Conservation (phyloP, 805 yeast species). For the Pichia californica region DNA sequence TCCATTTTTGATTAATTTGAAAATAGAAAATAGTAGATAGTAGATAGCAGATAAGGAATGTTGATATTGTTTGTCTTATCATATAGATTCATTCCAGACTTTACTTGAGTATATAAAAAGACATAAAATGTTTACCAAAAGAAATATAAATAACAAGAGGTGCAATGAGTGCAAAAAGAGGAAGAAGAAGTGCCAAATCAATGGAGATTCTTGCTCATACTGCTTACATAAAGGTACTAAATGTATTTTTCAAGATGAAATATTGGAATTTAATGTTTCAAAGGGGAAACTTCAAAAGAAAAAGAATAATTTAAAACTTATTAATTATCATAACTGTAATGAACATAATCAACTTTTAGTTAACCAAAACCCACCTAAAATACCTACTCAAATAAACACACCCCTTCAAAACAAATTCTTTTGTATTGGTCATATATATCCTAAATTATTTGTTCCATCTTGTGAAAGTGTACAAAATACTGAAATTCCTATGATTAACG, state of each 20-base stretch:
- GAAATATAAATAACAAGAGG: constrained; percentile 12
- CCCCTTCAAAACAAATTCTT: background rate
- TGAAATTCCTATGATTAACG: background rate
- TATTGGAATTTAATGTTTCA: background rate
- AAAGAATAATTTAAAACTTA: too few species aligned
- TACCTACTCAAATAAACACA: background rate
- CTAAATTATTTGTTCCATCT: background rate
- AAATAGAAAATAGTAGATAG: too few species aligned
- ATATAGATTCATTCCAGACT: too few species aligned
- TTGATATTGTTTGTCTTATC: too few species aligned
- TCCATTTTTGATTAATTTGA: too few species aligned
- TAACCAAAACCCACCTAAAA: background rate
- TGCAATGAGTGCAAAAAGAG: constrained; percentile 36
- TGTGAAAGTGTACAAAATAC: background rate
- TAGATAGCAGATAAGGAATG: too few species aligned
- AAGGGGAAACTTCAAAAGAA: background rate
- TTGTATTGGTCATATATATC: background rate
- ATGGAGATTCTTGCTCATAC: constrained; percentile 10
- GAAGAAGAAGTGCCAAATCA: constrained; percentile 30
- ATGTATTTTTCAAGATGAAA: background rate
- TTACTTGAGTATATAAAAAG: background rate
- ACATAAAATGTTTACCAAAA: constrained; percentile 4
- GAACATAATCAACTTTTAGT: too few species aligned
- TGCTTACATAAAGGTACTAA: constrained; percentile 10
- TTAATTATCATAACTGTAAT: background rate